Percentiles rank a stretch among this genome's conserved stretches.
These are phyloP conservation scores for Ampelocalamus luodianensis DNA, from an alignment of 176 grass and related monocot species.

Conservation along the genomic window DNA sequence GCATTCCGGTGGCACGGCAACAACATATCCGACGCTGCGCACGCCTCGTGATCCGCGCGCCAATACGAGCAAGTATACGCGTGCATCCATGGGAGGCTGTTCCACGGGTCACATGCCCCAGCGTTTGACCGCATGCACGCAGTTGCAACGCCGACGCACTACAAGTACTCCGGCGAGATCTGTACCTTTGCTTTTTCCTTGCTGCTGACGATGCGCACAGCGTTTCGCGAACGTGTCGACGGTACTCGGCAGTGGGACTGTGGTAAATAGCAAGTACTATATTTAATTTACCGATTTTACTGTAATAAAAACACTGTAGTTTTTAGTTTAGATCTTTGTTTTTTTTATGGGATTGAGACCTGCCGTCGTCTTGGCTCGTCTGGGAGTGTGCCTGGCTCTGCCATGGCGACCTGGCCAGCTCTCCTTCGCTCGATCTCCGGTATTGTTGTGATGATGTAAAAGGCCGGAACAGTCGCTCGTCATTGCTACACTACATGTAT, in stretches of 20 bases:
- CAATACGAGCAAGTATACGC: background rate
- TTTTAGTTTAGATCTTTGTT: too few relatives aligned
- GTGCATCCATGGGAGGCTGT: constrained; percentile 47
- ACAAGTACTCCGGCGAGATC: background rate
- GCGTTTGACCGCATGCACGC: constrained; percentile 41
- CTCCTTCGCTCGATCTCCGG: background rate
- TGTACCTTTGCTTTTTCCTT: background rate
- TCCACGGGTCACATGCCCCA: constrained; percentile 44
- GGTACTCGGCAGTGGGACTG: too few relatives aligned
- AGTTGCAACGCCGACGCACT: background rate
- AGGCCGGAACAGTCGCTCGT: constrained; percentile 30
- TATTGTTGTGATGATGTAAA: constrained; percentile 17
- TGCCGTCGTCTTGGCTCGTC: too few relatives aligned
- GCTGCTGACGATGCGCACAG: background rate
- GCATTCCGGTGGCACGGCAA: constrained; percentile 40
- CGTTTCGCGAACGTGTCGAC: too few relatives aligned
- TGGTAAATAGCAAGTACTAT: too few relatives aligned
- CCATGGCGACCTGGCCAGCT: background rate
- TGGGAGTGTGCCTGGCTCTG: too few relatives aligned
- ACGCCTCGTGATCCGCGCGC: constrained; percentile 41
- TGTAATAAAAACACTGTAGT: too few relatives aligned
- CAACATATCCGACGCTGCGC: background rate
- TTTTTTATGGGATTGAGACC: too few relatives aligned
- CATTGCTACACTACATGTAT: constrained; percentile 33
- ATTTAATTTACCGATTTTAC: too few relatives aligned